Evolutionary conservation across 78 protist genomes (phyloP), one percentile per base, ranked within the genome.

Genomic region (Monocercomonoides exilis): DNA sequence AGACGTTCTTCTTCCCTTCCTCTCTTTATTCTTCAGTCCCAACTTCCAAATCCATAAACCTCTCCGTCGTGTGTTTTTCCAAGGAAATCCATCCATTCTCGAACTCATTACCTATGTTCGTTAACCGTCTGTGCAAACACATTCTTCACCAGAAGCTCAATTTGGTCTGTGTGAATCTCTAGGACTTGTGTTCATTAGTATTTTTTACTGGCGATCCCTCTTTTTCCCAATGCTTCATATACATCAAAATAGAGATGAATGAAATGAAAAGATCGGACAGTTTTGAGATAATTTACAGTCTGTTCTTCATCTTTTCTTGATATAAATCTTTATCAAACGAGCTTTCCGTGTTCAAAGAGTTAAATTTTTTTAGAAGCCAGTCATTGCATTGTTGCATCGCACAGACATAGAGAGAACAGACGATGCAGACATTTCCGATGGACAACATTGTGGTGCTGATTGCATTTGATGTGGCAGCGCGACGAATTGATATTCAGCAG

Each of bases 61-160:
- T 21, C 70, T 21, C 70, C 38, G 70, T 21, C 11, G 70, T 21
- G 21, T 41, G 5, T 41, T 44, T 32, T 54, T 11, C 38, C 42
- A 90, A 85, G 3, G 93, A 91, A 82, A 91, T 89, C 3, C 63
- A 90, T 34, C 88, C 89, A 46, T 93, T 93, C 89, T 77, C 91
- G 2, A 93, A 93, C 33, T 91, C 95, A 33, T 44, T 91, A 80
- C 95, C 95, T 38, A n/a, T 33, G 38, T 84, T 33, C 77, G 6
- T 84, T 32, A 5, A 1, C 77, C 2, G 33, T 32, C 84, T 85
- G 45, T 2, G 6, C 85, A 35, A 41, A 43, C 1, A 81, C 45
- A 33, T 5, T 45, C 34, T 81, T 38, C 45, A 45, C 85, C 2
- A 3, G 63, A 3, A 43, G 35, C 41, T 3, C 45, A 1, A 32